These are phyloP conservation scores for Kazachstania taianensis DNA, from an alignment of 805 yeast genomes.

Conservation along the genomic window DNA sequence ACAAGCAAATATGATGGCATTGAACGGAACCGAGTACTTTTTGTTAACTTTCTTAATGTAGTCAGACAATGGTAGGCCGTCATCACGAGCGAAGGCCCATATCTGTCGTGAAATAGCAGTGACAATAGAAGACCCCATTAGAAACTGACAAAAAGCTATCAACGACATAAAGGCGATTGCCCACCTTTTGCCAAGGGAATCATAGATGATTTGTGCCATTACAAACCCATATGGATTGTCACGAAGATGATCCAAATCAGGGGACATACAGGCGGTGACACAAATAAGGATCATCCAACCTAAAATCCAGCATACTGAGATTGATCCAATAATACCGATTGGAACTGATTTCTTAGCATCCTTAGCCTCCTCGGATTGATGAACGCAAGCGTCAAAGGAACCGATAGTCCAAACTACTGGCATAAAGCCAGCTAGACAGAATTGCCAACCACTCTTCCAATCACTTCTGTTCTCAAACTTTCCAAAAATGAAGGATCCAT, in stretches of 20 bases:
- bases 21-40: conserved; percentile 49
- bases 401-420: conserved; percentile 71
- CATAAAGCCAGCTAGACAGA: conserved; percentile 43
- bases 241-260: conserved; percentile 34
- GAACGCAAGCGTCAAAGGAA: conserved; percentile 62
- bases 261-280: conserved; percentile 43
- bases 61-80: conserved; percentile 55
- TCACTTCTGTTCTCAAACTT: conserved; percentile 38
- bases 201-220: conserved; percentile 52
- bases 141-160: conserved; percentile 49
- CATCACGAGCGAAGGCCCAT: conserved; percentile 71
- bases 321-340: conserved; percentile 51
- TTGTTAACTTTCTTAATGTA: conserved; percentile 49
- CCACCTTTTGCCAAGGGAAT: conserved; percentile 54
- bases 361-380: conserved; percentile 61
- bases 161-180: conserved; percentile 54
- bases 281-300: conserved; percentile 50
- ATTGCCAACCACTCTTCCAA: conserved; percentile 54
- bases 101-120: conserved; percentile 61
- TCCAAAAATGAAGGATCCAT: conserved; percentile 48
- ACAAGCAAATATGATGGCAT: conserved; percentile 44
- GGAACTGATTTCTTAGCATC: conserved; percentile 54
- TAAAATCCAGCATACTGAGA: conserved; percentile 43
- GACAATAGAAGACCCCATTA: conserved; percentile 55
- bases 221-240: conserved; percentile 42